phyloP scores from a whole-genome alignment of 2,329 filamentous ascomycete species.

The Trichophyton mentagrophytes region DNA sequence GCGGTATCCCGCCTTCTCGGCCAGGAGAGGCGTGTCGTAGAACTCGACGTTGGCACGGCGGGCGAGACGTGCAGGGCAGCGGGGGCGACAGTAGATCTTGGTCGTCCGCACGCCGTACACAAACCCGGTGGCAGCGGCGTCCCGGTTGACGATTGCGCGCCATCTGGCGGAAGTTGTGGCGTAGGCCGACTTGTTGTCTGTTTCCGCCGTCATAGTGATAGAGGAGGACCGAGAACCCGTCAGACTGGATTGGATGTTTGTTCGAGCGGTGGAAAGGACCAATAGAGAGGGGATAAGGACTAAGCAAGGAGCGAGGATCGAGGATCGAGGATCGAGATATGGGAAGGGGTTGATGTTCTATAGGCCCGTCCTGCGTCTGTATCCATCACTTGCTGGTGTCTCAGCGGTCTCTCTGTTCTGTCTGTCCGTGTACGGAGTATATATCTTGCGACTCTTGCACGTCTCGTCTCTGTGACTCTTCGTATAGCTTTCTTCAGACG shows the following conservation, averaged over 20 bases:
- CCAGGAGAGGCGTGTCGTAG: constrained; percentile 36
- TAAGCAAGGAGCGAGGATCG: background rate
- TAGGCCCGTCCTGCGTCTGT: background rate
- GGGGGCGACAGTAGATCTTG: constrained; percentile 44
- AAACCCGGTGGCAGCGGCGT: constrained; percentile 36
- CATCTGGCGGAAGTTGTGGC: constrained; percentile 30
- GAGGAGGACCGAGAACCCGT: background rate
- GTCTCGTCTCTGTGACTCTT: too few relatives aligned
- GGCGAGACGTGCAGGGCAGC: constrained; percentile 45
- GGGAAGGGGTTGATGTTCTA: background rate
- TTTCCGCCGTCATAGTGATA: background rate
- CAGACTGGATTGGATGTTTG: too few relatives aligned
- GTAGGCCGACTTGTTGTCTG: constrained; percentile 10
- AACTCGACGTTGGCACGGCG: constrained; percentile 45
- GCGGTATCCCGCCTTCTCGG: constrained; percentile 39
- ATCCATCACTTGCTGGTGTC: background rate
- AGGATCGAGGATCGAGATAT: background rate
- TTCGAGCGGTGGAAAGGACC: background rate
- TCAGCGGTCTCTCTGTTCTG: background rate
- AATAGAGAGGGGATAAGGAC: background rate
- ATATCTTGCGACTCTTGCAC: too few relatives aligned
- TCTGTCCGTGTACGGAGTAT: background rate
- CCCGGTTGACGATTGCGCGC: constrained; percentile 35
- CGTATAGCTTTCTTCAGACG: too few relatives aligned
- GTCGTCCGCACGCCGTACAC: constrained; percentile 47